These are phyloP conservation scores for Mikania micrantha DNA, from an alignment of 129 eudicot genomes.

Conservation along the genomic window DNA sequence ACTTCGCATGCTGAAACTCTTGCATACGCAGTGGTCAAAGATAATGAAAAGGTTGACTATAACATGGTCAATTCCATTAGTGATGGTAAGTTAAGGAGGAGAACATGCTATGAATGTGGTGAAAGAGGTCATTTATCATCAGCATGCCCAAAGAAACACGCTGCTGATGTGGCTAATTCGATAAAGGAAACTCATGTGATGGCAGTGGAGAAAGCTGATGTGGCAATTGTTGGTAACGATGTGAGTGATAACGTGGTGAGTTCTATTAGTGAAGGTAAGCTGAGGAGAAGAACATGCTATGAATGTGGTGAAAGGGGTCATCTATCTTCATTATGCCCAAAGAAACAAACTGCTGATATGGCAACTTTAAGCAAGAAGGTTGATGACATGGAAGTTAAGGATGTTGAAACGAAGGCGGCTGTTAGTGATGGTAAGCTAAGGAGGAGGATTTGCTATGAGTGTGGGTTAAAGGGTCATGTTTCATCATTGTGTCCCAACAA, in stretches of 20 bases:
- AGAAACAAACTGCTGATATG: conserved; percentile 13
- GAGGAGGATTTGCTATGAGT: conserved; percentile 58
- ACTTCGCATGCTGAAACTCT: background rate
- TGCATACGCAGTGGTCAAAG: background rate
- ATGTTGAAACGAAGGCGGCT: background rate
- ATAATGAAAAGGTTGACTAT: background rate
- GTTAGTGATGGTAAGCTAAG: conserved; percentile 40
- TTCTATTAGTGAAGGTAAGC: conserved; percentile 34
- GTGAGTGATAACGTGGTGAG: background rate
- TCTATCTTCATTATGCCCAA: conserved; percentile 27
- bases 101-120: conserved; percentile 60
- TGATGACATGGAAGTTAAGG: conserved; percentile 13
- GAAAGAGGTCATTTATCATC: conserved; percentile 69
- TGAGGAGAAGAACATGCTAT: conserved; percentile 47
- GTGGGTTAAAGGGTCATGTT: conserved; percentile 64
- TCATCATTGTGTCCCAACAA: conserved; percentile 40
- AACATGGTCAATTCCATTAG: conserved; percentile 10
- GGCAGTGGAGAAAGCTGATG: background rate
- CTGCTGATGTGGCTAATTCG: conserved; percentile 27
- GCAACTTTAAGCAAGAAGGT: background rate
- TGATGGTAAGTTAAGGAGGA: conserved; percentile 43
- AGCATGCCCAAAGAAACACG: conserved; percentile 47
- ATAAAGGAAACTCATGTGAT: background rate
- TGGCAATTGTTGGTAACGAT: conserved; percentile 9
- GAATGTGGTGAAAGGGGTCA: conserved; percentile 63